Conservation (phyloP, 2,329 filamentous ascomycete genomes). For the Fusarium sp. region DNA sequence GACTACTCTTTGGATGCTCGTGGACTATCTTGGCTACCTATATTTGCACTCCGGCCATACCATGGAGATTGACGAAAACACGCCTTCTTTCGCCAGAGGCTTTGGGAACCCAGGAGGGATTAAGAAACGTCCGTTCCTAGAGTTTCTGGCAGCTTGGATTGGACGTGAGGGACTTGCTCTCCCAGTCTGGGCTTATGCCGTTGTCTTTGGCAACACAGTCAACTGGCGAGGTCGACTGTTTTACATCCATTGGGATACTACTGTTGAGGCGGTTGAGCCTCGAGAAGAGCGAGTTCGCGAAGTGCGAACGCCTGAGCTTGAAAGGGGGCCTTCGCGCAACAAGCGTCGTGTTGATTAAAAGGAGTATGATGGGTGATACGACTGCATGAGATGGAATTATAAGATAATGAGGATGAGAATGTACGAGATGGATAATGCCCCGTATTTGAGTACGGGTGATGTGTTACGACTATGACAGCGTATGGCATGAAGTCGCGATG, state of each 20-base stretch:
- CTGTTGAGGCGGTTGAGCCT: slow-evolving; percentile 64
- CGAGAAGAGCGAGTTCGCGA: slow-evolving; percentile 18
- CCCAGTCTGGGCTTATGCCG: slow-evolving; percentile 90
- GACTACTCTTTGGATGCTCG: slow-evolving; percentile 75
- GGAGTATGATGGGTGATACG: slow-evolving; percentile 4
- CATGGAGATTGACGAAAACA: slow-evolving; percentile 76
- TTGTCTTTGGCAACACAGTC: slow-evolving; percentile 87
- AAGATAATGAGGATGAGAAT: neutral
- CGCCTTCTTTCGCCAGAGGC: slow-evolving; percentile 76
- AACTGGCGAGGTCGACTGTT: slow-evolving; percentile 88
- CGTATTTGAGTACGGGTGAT: neutral
- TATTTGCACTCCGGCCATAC: slow-evolving; percentile 79
- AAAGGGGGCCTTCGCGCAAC: slow-evolving; percentile 39
- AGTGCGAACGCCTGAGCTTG: slow-evolving; percentile 40
- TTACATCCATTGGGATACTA: slow-evolving; percentile 84
- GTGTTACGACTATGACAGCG: slow-evolving; percentile 30
- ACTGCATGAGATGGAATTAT: slow-evolving; percentile 1
- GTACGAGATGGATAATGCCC: slow-evolving; percentile 3
- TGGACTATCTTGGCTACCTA: slow-evolving; percentile 79
- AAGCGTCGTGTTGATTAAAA: slow-evolving; percentile 42
- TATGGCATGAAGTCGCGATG: neutral
- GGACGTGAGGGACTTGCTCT: slow-evolving; percentile 84
- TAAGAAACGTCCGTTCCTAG: slow-evolving; percentile 66
- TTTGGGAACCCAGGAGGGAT: slow-evolving; percentile 51
- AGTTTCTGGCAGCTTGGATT: slow-evolving; percentile 87